phyloP scores from a whole-genome alignment of 257 asterid genomes.

The Parsonsia alboflavescens region DNA sequence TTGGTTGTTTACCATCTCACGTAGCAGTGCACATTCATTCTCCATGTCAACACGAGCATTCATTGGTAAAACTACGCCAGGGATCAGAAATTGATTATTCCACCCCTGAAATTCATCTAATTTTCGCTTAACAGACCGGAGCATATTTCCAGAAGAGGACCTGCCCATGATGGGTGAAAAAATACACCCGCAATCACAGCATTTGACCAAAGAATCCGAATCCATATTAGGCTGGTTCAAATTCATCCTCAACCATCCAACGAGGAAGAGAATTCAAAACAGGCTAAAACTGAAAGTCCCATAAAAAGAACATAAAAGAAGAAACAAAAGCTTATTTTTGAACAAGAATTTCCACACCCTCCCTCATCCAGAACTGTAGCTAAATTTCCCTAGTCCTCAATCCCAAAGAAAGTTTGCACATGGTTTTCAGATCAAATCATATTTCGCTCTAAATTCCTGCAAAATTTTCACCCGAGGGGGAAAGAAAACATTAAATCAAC shows the following conservation, averaged over 20 bases:
- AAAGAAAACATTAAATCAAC: conserved; percentile 5
- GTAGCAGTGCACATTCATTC: conserved; percentile 72
- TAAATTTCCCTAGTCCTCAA: conserved; percentile 11
- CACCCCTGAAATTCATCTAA: conserved; percentile 47
- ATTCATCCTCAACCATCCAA: conserved; percentile 28
- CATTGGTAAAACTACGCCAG: conserved; percentile 44
- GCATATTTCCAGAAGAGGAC: conserved; percentile 44
- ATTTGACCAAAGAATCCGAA: conserved; percentile 43
- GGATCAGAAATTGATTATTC: conserved; percentile 32
- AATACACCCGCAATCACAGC: conserved; percentile 76
- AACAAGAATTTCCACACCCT: conserved; percentile 10
- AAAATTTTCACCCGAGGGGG: conserved; percentile 14
- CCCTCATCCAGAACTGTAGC: conserved; percentile 1
- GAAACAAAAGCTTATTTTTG: not conserved
- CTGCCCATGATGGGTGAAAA: conserved; percentile 40
- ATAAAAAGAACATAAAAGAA: not conserved
- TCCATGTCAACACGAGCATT: conserved; percentile 71
- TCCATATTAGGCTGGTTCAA: conserved; percentile 46
- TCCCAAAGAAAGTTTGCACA: not conserved
- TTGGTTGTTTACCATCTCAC: conserved; percentile 74
- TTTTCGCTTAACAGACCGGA: conserved; percentile 72
- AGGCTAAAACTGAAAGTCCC: not conserved
- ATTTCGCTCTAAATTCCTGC: not conserved
- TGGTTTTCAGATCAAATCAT: conserved; percentile 5
- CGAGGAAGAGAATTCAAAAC: conserved; percentile 18